A percentile compares a stretch with the other conserved stretches of the same genome.
Evolutionary conservation across 345 rosid species (phyloP).

Genomic region (Aurinia saxatilis): DNA sequence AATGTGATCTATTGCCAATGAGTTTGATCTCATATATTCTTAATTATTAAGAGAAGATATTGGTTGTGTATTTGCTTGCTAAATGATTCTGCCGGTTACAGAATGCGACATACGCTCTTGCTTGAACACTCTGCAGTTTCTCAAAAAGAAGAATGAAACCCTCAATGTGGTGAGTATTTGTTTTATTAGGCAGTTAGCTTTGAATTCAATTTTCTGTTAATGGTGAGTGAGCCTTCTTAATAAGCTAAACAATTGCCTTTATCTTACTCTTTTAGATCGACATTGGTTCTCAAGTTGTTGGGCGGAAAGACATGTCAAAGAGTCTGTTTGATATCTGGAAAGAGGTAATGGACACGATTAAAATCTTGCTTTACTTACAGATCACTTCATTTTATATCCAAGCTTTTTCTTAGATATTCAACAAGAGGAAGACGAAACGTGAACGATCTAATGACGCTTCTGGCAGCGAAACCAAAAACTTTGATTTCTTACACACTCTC

Average conservation of each 20-base stretch:
- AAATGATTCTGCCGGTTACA: conserved; percentile 23
- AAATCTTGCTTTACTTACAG: background rate
- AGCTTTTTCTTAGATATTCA: conserved; percentile 55
- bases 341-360: conserved; percentile 47
- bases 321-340: conserved; percentile 90
- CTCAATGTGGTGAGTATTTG: conserved; percentile 66
- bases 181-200: background rate
- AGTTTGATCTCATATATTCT: conserved; percentile 6
- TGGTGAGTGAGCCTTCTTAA: background rate
- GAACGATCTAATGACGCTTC: conserved; percentile 30
- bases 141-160: conserved; percentile 73
- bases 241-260: background rate
- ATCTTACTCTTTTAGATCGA: conserved; percentile 48
- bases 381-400: conserved; percentile 2
- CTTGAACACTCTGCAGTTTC: conserved; percentile 96
- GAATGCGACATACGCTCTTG: conserved; percentile 94
- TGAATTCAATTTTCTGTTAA: background rate
- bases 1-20: background rate
- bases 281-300: conserved; percentile 85
- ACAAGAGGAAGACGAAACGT: conserved; percentile 55
- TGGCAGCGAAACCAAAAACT: conserved; percentile 39
- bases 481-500: conserved; percentile 56
- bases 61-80: background rate
- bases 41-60: background rate
- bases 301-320: conserved; percentile 80